Evolutionary conservation across 805 yeast genomes (phyloP).

Genomic region (Dipodascus albidus): DNA sequence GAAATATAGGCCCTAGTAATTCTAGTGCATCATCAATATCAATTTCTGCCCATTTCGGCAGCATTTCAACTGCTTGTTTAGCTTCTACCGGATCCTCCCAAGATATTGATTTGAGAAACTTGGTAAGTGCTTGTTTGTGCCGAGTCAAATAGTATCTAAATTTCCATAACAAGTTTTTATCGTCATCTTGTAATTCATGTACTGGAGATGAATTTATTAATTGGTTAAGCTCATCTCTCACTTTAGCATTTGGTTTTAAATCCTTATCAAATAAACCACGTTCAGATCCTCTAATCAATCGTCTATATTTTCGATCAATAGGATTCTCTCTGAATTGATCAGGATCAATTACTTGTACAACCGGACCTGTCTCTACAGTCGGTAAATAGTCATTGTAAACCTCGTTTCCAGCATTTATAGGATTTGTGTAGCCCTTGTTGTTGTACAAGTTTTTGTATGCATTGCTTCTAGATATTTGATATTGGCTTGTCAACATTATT

Average conservation of each 20-base stretch:
- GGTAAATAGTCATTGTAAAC: background rate
- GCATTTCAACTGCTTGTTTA: slow-evolving; percentile 61
- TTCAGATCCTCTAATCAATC: slow-evolving; percentile 64
- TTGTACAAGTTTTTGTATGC: slow-evolving; percentile 5
- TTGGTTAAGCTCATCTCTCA: slow-evolving; percentile 58
- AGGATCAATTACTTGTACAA: slow-evolving; percentile 47
- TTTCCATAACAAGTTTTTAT: slow-evolving; percentile 82
- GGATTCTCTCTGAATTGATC: slow-evolving; percentile 65
- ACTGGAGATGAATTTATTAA: slow-evolving; percentile 76
- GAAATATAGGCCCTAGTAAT: slow-evolving; percentile 66
- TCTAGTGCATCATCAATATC: slow-evolving; percentile 82
- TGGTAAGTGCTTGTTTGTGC: slow-evolving; percentile 58
- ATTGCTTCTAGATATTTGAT: background rate
- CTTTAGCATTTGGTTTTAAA: slow-evolving; percentile 75
- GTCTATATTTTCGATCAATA: slow-evolving; percentile 76
- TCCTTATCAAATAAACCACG: slow-evolving; percentile 72
- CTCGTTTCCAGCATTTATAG: slow-evolving; percentile 3
- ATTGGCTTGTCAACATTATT: background rate
- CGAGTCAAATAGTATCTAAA: slow-evolving; percentile 72
- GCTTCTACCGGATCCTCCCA: slow-evolving; percentile 81
- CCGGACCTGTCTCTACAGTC: slow-evolving; percentile 10
- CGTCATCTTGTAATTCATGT: slow-evolving; percentile 67
- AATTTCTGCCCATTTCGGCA: slow-evolving; percentile 61
- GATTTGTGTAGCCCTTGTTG: slow-evolving; percentile 3
- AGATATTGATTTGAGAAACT: slow-evolving; percentile 76